Conservation (phyloP, 768 basidiomycete species). For the Leccinum sublutescens region DNA sequence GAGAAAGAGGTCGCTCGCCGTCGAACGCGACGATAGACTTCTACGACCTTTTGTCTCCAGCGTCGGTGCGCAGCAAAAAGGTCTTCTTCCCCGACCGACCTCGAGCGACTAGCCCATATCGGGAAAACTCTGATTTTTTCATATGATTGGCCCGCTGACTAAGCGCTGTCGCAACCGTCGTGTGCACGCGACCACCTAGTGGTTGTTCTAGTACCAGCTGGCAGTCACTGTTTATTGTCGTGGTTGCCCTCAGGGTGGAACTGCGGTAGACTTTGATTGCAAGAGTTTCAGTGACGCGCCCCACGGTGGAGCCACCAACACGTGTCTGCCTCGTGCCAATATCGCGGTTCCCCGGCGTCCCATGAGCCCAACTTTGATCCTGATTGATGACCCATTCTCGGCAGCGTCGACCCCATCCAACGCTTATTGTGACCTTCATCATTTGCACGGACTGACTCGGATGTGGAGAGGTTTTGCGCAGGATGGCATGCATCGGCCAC, state of each 20-base stretch:
- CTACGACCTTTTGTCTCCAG: conserved; percentile 1
- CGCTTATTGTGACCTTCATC: neutral
- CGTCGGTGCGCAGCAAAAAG: conserved; percentile 15
- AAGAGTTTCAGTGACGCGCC: neutral
- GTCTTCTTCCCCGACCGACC: neutral
- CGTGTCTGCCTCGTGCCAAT: conserved; percentile 20
- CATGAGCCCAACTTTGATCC: conserved; percentile 11
- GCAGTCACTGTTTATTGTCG: neutral
- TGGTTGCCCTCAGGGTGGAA: neutral
- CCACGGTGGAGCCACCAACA: neutral
- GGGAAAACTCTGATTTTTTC: conserved; percentile 14
- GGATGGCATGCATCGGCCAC: conserved; percentile 24
- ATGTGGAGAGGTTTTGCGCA: conserved; percentile 1
- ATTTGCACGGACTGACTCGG: conserved; percentile 18
- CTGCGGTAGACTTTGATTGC: neutral
- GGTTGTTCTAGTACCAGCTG: neutral
- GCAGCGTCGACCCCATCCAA: conserved; percentile 7
- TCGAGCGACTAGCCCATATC: conserved; percentile 13
- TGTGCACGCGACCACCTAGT: conserved; percentile 17
- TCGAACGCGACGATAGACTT: neutral
- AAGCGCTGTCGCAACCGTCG: conserved; percentile 6
- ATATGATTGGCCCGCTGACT: conserved; percentile 35
- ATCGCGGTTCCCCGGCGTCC: conserved; percentile 17
- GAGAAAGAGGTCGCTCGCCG: neutral
- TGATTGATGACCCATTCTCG: conserved; percentile 15